Conservation (phyloP, 2,329 filamentous ascomycete genomes). For the Fusarium abutilonis region DNA sequence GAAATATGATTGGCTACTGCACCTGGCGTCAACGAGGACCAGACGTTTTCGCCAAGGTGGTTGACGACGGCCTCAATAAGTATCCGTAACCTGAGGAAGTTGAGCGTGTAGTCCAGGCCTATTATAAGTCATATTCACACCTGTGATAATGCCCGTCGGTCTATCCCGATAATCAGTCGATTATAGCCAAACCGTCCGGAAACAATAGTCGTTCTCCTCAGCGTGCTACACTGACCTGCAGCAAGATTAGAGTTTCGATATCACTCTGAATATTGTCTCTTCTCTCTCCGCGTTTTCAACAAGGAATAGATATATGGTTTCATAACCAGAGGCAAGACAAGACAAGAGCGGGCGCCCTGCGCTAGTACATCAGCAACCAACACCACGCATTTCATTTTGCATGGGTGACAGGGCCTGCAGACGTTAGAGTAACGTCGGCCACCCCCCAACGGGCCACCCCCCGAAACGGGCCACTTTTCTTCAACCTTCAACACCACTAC, state of each 20-base stretch:
- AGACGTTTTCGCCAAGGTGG: neutral
- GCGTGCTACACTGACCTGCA: conserved; percentile 12
- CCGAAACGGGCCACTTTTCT: too few species aligned
- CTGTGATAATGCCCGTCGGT: conserved; percentile 3
- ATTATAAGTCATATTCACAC: conserved; percentile 5
- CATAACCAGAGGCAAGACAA: conserved; percentile 3
- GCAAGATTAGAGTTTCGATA: conserved; percentile 7
- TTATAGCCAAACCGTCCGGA: conserved; percentile 10
- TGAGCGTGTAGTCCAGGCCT: conserved; percentile 1
- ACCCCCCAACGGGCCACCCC: too few species aligned
- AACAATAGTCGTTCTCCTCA: conserved; percentile 17
- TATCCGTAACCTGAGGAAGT: neutral
- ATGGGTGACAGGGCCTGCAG: conserved; percentile 19
- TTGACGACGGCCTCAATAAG: neutral
- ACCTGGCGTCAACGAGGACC: neutral
- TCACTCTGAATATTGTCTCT: conserved; percentile 10
- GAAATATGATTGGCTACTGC: conserved; percentile 33
- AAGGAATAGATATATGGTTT: conserved; percentile 11
- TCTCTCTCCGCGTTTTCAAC: conserved; percentile 11
- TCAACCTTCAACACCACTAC: too few species aligned
- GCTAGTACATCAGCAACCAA: conserved; percentile 24
- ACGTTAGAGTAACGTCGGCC: neutral
- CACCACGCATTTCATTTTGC: conserved; percentile 19
- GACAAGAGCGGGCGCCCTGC: conserved; percentile 16
- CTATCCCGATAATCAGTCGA: conserved; percentile 5